Evolutionary conservation across 495 filamentous ascomycete species (phyloP), one percentile per base, ranked within the genome.

Genomic region (Penicillium ochrochloron): DNA sequence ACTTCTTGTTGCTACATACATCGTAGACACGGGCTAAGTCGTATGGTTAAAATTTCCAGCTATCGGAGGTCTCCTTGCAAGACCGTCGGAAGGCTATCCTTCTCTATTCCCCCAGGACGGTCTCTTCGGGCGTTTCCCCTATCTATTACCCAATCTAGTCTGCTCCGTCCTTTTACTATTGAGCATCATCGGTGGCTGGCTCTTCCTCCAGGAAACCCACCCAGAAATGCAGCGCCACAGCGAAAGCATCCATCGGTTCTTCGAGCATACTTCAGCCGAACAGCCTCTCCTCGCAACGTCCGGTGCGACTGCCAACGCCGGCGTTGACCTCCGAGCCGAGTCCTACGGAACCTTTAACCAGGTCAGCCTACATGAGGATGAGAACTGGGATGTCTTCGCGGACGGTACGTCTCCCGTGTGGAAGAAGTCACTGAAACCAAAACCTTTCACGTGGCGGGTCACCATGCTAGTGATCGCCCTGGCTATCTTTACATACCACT

Each of bases 401-500:
- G 81, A 88, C 68, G 84, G 81, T 3, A 75, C 79, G 9, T 79
- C 74, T 15, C 67, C 75, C 11, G 62, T 70, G 2, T 65, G 70
- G 39, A 72, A 73, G 41, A 71, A 75, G 27, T 57, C 78, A 21
- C 70, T 66, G 27, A 72, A 75, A 15, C 67, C 75, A 59, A 86
- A 80, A 62, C 80, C 88, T 37, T 90, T 92, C 62, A 89, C 83
- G 21, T 84, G 85, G 73, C 80, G 80, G 19, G 87, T 93, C 42
- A 79, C 86, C 63, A 88, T 90, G 80, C 82, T 94, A 6, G 84
- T 92, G 19, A 59, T 89, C 21, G 86, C 92, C 5, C 79, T 95
- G 31, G 88, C 89, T 6, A 92, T 95, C 63, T 95, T 93, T 77
- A 93, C 90, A 1, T 94, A 94, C 63, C 92, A 94, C 70, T 90